These are phyloP conservation scores for Neopestalotiopsis sp. DNA, from an alignment of 2,329 filamentous ascomycete species.

Conservation along the genomic window DNA sequence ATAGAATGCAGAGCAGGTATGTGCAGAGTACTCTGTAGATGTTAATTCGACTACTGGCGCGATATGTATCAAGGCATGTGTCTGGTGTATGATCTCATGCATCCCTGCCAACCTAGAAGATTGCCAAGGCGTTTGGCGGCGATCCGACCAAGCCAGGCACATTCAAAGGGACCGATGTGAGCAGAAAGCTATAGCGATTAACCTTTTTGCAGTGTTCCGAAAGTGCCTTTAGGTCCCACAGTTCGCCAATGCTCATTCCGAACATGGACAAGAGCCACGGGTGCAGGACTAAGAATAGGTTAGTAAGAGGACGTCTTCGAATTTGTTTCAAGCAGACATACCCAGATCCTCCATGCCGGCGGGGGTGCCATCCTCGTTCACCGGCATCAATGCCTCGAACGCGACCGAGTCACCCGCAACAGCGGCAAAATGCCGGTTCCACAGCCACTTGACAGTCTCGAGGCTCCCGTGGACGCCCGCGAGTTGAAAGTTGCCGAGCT, in stretches of 20 bases:
- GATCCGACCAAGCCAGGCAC: conserved; percentile 57
- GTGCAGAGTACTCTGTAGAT: too few species aligned
- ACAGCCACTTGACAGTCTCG: conserved; percentile 68
- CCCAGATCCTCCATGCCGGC: conserved; percentile 42
- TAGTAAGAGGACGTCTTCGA: not conserved
- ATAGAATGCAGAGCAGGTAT: not conserved
- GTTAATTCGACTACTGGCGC: too few species aligned
- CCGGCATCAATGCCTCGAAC: conserved; percentile 68
- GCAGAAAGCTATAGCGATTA: conserved; percentile 64
- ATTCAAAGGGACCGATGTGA: conserved; percentile 65
- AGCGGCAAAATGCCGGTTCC: conserved; percentile 71
- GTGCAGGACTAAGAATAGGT: conserved; percentile 45
- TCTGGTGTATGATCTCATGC: not conserved
- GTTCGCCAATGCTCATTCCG: conserved; percentile 60
- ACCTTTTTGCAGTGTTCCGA: conserved; percentile 57
- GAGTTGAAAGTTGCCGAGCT: conserved; percentile 35
- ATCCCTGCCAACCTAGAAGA: conserved; percentile 40
- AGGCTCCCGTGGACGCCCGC: conserved; percentile 51
- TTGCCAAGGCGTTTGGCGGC: conserved; percentile 54
- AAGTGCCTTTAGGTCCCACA: conserved; percentile 61
- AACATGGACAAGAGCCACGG: conserved; percentile 55
- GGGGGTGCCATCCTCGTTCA: conserved; percentile 45
- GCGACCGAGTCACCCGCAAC: conserved; percentile 67
- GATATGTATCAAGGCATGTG: too few species aligned
- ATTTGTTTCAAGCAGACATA: conserved; percentile 31